Evolutionary conservation across 257 asterid genomes (phyloP), one percentile per base, ranked within the genome.

Genomic region (Apocynum venetum): DNA sequence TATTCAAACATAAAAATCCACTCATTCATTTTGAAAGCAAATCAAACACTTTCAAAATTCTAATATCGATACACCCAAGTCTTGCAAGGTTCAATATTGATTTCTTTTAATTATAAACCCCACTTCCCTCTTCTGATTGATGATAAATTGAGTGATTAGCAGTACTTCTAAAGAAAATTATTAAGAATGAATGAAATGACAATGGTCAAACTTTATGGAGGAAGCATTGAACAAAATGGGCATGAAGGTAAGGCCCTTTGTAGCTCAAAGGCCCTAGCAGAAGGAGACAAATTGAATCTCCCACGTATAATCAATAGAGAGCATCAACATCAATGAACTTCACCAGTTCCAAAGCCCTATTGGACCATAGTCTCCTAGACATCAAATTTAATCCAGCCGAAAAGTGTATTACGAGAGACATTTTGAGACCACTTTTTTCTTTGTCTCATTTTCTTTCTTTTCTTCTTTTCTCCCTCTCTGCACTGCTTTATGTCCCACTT

Each of bases 231-330:
- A 41, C 25, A 1, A 6, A 35, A 46, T 19, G 47, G 19, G 41
- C 61, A 41, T 20, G 3, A 46, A 36, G 19, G 57, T 76, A 77
- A 53, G n/a, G 82, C 76, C 57, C 61, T 52, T 77, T 72, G 40
- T 65, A 68, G 79, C 60, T 5, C 65, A 72, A 38, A 68, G 65
- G 44, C 20, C 71, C 15, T 8, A 12, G 44, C 25, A 60, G 55
- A 48, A 74, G 80, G 77, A 82, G 82, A 82, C 85, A 78, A 78
- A 74, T 73, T 78, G 77, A 74, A 82, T 78, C 85, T 74, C 77
- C 35, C 69, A 73, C 35, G 71, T 44, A 72, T 49, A 44, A 36
- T 66, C 40, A 38, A 59, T 49, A 40, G 36, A 46, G 49, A 76
- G 44, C 70, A 73, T 77, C 79, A 81, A 73, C 78, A 59, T 70